Evolutionary conservation across 371 early-diverging fungal genomes (phyloP).

Genomic region (Sporodiniella umbellata): DNA sequence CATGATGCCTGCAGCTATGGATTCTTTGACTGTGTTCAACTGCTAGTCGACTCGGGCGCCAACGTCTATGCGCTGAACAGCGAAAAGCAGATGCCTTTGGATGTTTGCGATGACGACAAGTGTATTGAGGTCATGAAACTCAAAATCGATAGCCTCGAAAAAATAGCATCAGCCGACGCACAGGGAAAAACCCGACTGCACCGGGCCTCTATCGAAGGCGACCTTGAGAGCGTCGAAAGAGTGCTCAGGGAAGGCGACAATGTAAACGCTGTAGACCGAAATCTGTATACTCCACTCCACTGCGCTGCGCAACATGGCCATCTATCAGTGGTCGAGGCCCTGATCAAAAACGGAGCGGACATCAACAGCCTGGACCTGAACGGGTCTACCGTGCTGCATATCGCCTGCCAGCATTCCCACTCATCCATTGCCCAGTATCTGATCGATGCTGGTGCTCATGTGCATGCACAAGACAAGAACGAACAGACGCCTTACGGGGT

Average conservation of each 20-base stretch:
- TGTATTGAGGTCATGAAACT: conserved; percentile 24
- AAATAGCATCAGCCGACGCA: conserved; percentile 25
- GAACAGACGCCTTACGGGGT: conserved; percentile 58
- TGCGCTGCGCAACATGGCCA: conserved; percentile 75
- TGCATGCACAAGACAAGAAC: conserved; percentile 44
- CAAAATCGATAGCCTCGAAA: conserved; percentile 34
- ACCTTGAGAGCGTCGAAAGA: conserved; percentile 14
- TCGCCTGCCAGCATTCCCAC: conserved; percentile 31
- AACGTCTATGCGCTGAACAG: conserved; percentile 51
- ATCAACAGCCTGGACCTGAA: conserved; percentile 45
- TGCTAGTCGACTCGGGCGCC: conserved; percentile 55
- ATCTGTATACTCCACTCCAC: conserved; percentile 76
- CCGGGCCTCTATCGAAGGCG: conserved; percentile 29
- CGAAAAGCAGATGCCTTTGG: conserved; percentile 50
- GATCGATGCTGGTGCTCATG: conserved; percentile 66
- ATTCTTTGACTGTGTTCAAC: conserved; percentile 51
- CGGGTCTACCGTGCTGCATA: conserved; percentile 65
- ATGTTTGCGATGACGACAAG: conserved; percentile 38
- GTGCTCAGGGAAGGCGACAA: conserved; percentile 67
- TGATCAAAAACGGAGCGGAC: conserved; percentile 74
- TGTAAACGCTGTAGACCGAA: conserved; percentile 66
- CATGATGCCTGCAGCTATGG: conserved; percentile 80
- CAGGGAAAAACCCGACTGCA: conserved; percentile 34
- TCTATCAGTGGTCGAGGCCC: conserved; percentile 51
- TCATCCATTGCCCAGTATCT: conserved; percentile 61